A percentile compares a stretch with the other conserved stretches of the same genome.
These are phyloP conservation scores for Combretum micranthum DNA, from an alignment of 345 rosid genomes.

Conservation along the genomic window DNA sequence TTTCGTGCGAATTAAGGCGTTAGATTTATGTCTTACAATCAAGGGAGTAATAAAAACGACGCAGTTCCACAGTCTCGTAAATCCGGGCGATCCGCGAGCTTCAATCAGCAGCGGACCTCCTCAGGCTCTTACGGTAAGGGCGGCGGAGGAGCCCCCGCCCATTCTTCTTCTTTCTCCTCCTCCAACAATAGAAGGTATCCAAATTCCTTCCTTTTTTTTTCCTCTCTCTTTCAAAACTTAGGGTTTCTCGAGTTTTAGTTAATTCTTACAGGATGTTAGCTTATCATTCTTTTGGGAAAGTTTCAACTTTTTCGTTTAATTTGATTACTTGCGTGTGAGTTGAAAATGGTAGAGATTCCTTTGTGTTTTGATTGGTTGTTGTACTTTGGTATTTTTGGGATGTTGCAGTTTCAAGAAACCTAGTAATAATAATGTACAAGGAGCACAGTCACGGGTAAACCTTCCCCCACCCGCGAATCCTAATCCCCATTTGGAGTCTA, in stretches of 20 bases:
- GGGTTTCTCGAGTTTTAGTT: conserved; percentile 1
- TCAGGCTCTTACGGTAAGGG: conserved; percentile 66
- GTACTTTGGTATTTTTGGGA: neutral
- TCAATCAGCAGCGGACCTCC: conserved; percentile 61
- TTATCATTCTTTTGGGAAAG: neutral
- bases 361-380: neutral
- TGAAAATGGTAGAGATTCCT: neutral
- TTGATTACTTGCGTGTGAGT: neutral
- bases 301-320: neutral
- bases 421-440: conserved; percentile 46
- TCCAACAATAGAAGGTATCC: conserved; percentile 57
- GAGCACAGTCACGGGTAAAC: conserved; percentile 59
- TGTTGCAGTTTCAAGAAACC: conserved; percentile 58
- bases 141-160: conserved; percentile 63
- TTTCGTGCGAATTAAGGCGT: conserved; percentile 22
- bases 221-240: conserved; percentile 3
- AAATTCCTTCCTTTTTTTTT: neutral
- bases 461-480: conserved; percentile 23
- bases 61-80: conserved; percentile 39
- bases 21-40: conserved; percentile 95
- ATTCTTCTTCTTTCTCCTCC: conserved; percentile 46
- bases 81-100: conserved; percentile 71
- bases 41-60: conserved; percentile 79
- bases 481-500: conserved; percentile 30
- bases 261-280: neutral